phyloP scores from a whole-genome alignment of 805 yeast species.

The Kazachstania bromeliacearum region DNA sequence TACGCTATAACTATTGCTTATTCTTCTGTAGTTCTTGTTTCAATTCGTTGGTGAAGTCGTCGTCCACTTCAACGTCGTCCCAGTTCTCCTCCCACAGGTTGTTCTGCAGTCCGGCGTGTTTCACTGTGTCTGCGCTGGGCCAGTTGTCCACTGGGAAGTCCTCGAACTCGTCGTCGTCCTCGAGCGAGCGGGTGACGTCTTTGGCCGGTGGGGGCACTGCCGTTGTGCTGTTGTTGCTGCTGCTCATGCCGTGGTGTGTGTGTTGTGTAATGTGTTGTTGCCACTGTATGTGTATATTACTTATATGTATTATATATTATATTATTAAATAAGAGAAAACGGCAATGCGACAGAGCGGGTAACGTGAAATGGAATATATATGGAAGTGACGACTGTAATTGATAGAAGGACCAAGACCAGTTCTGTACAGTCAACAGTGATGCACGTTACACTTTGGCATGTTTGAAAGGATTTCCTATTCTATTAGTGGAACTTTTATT shows the following conservation, averaged over 20 bases:
- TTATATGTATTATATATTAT: too few species aligned
- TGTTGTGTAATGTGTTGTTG: neutral
- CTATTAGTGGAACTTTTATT: too few species aligned
- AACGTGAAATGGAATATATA: too few species aligned
- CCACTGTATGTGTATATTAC: too few species aligned
- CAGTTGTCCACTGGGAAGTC: constrained; percentile 92
- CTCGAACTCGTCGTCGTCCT: constrained; percentile 95
- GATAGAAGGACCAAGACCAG: too few species aligned
- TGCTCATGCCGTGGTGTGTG: neutral
- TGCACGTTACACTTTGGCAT: too few species aligned
- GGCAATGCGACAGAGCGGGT: too few species aligned
- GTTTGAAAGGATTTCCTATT: too few species aligned
- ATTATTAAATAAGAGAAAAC: too few species aligned
- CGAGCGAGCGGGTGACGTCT: constrained; percentile 24
- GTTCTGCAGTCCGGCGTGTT: constrained; percentile 37
- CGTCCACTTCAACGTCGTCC: constrained; percentile 93
- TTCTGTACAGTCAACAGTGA: too few species aligned
- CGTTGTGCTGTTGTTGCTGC: neutral
- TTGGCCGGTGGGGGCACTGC: neutral
- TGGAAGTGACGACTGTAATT: too few species aligned
- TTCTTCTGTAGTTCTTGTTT: constrained; percentile 37
- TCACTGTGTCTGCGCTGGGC: constrained; percentile 49
- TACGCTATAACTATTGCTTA: too few species aligned
- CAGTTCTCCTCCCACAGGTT: constrained; percentile 94
- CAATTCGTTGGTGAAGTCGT: constrained; percentile 70